Conservation (phyloP, 139 green algal genomes). For the Volvox reticuliferus region DNA sequence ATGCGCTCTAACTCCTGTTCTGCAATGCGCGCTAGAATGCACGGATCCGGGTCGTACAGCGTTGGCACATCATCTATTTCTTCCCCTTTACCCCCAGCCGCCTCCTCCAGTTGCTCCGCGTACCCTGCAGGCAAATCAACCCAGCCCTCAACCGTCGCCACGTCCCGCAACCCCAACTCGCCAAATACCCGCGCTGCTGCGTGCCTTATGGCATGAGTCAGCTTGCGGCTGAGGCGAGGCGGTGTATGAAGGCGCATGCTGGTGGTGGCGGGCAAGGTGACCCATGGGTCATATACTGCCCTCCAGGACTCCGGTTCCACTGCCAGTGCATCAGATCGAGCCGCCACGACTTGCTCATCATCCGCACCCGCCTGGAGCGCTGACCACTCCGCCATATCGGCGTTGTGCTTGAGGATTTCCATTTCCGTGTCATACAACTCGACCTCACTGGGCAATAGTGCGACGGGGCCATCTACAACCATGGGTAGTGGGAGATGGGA, state of each 20-base stretch:
- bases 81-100: background rate
- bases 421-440: slow-evolving; percentile 46
- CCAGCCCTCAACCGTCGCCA: slow-evolving; percentile 77
- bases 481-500: too few relatives aligned
- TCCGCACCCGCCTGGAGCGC: slow-evolving; percentile 19
- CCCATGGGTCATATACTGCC: background rate
- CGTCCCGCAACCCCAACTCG: slow-evolving; percentile 71
- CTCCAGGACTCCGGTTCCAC: slow-evolving; percentile 24
- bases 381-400: slow-evolving; percentile 52
- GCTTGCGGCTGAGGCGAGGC: slow-evolving; percentile 56
- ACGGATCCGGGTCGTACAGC: slow-evolving; percentile 31
- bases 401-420: slow-evolving; percentile 22
- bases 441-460: slow-evolving; percentile 75
- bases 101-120: background rate
- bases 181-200: slow-evolving; percentile 68
- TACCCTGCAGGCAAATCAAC: slow-evolving; percentile 49
- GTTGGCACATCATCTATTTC: background rate
- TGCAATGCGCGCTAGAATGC: background rate
- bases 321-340: background rate
- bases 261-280: background rate
- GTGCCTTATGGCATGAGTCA: slow-evolving; percentile 57
- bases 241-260: slow-evolving; percentile 53
- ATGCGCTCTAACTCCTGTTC: slow-evolving; percentile 20
- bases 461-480: slow-evolving; percentile 57
- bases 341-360: background rate